These are phyloP conservation scores for Trichoderma arundinaceum DNA, from an alignment of 2,329 filamentous ascomycete genomes.

Conservation along the genomic window DNA sequence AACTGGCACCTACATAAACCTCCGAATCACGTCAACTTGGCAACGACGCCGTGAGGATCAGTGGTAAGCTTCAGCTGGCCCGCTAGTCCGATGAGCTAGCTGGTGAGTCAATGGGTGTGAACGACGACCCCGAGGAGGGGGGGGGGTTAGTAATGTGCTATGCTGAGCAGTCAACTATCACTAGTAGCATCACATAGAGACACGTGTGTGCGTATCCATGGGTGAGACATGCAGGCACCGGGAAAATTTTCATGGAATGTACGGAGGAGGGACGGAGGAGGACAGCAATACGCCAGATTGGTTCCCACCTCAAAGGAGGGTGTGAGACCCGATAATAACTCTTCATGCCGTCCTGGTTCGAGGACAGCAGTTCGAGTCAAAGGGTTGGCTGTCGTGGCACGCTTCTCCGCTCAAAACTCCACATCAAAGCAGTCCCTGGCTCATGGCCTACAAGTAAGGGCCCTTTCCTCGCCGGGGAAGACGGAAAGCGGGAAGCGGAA, in stretches of 20 bases:
- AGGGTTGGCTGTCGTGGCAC: constrained; percentile 24
- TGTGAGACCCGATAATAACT: constrained; percentile 12
- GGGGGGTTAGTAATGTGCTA: not conserved
- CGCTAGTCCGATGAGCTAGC: not conserved
- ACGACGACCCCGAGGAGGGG: not conserved
- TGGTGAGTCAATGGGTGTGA: not conserved
- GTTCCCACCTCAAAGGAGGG: constrained; percentile 6
- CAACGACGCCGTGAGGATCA: not conserved
- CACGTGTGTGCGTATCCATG: constrained; percentile 16
- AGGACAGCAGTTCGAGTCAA: constrained; percentile 5
- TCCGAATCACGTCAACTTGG: not conserved
- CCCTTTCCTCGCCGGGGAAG: constrained; percentile 28
- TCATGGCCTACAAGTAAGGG: not conserved
- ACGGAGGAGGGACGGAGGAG: not conserved
- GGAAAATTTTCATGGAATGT: constrained; percentile 5
- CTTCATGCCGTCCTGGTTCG: constrained; percentile 2
- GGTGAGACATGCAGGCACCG: constrained; percentile 21
- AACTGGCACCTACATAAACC: not conserved
- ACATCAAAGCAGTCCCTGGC: constrained; percentile 19
- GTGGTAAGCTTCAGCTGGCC: not conserved
- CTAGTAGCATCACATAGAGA: not conserved
- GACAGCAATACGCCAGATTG: not conserved
- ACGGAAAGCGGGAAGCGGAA: constrained; percentile 29
- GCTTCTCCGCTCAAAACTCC: constrained; percentile 21
- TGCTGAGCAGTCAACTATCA: not conserved